These are phyloP conservation scores for Narthecium ossifragum DNA, from an alignment of 106 monocot genomes.

Conservation along the genomic window DNA sequence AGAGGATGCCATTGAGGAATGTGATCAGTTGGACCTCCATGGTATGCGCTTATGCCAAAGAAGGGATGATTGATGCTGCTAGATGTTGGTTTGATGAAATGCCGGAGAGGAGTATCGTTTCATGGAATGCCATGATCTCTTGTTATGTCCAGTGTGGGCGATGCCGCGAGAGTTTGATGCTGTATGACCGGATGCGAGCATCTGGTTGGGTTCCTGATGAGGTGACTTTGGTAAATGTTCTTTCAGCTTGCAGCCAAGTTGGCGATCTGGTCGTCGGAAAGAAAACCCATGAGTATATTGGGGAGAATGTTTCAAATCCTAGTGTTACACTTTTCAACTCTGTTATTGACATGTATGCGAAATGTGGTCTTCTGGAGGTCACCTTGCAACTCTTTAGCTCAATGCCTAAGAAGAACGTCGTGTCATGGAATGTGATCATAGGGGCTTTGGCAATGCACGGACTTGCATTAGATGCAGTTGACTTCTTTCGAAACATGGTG, in stretches of 20 bases:
- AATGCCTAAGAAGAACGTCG: conserved; percentile 29
- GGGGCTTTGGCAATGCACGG: conserved; percentile 58
- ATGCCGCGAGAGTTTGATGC: conserved; percentile 27
- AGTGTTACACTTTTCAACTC: conserved; percentile 29
- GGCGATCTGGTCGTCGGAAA: conserved; percentile 48
- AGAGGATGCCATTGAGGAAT: conserved; percentile 38
- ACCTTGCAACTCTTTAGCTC: conserved; percentile 33
- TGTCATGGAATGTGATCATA: conserved; percentile 76
- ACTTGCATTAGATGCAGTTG: conserved; percentile 34
- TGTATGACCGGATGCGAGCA: conserved; percentile 36
- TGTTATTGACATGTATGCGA: conserved; percentile 63
- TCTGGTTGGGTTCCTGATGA: conserved; percentile 41
- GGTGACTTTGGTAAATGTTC: conserved; percentile 29
- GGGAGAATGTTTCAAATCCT: conserved; percentile 17
- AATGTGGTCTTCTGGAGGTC: conserved; percentile 35
- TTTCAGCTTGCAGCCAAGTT: conserved; percentile 47
- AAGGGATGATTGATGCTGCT: conserved; percentile 38
- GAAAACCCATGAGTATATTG: conserved; percentile 28
- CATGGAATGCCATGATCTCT: conserved; percentile 75
- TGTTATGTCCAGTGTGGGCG: conserved; percentile 32
- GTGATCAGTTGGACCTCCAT: conserved; percentile 64
- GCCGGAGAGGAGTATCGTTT: conserved; percentile 39
- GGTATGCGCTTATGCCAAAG: conserved; percentile 35
- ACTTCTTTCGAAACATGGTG: conserved; percentile 36
- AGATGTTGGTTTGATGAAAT: conserved; percentile 42